These are phyloP conservation scores for Colletotrichum viniferum DNA, from an alignment of 2,329 filamentous ascomycete genomes.

Conservation along the genomic window DNA sequence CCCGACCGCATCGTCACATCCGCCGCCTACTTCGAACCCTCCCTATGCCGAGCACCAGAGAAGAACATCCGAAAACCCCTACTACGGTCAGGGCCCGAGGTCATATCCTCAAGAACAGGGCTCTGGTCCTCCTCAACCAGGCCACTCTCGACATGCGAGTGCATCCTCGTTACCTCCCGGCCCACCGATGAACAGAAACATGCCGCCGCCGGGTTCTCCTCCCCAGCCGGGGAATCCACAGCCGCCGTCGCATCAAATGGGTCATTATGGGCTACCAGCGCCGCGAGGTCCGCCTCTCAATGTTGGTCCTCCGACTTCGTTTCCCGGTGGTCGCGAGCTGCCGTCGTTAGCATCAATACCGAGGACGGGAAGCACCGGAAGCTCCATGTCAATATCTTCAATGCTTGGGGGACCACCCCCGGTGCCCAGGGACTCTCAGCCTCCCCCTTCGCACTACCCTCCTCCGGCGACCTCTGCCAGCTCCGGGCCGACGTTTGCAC, in stretches of 20 bases:
- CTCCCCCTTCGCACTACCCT: constrained; percentile 45
- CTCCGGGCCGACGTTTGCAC: constrained; percentile 50
- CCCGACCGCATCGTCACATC: constrained; percentile 14
- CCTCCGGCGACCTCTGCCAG: constrained; percentile 38
- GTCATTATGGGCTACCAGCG: constrained; percentile 49
- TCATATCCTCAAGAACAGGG: constrained; percentile 34
- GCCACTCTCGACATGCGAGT: constrained; percentile 47
- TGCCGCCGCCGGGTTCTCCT: constrained; percentile 53
- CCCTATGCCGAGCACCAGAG: constrained; percentile 38
- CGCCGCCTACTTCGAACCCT: constrained; percentile 20
- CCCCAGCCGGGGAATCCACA: constrained; percentile 39
- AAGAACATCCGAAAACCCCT: constrained; percentile 48
- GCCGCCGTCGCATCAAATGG: constrained; percentile 34
- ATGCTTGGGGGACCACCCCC: constrained; percentile 60
- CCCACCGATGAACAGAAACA: constrained; percentile 41
- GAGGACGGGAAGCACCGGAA: constrained; percentile 51
- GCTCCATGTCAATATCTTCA: constrained; percentile 66
- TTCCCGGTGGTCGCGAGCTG: constrained; percentile 55
- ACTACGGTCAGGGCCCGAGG: constrained; percentile 39
- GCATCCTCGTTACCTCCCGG: constrained; percentile 48
- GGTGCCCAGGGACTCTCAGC: constrained; percentile 45
- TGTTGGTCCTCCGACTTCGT: constrained; percentile 48
- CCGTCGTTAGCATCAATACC: constrained; percentile 56
- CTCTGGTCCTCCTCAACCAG: constrained; percentile 32
- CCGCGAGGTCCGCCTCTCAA: constrained; percentile 48